Evolutionary conservation across 169 alveolate species (phyloP), one percentile per base, ranked within the genome.

Genomic region (Plasmodium inui): DNA sequence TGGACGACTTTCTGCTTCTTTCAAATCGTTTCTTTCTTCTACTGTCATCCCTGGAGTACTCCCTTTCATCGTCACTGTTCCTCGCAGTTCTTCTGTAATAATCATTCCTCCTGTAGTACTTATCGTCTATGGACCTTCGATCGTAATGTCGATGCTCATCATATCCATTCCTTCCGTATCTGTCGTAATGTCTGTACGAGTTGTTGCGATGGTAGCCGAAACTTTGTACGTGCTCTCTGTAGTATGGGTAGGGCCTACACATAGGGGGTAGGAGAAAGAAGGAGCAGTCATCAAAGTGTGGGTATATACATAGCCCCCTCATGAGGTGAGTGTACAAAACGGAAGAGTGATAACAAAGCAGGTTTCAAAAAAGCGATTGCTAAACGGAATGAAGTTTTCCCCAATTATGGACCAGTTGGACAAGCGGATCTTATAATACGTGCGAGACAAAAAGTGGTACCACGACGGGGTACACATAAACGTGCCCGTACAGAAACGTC

Each of bases 1-100:
- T 88, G 17, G 89, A 9, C 9, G 94, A 88, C 61, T 61, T 88
- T 88, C 94, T 88, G 30, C 22, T 37, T 88, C 61, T 26, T 30
- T 88, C 94, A 78, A 78, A 88, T 88, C 89, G 79, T 55, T 79
- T 88, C 72, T 73, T 88, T 57, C 89, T 88, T 78, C 39, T 88
- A 57, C 94, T 88, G 14, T 57, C 84, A 88, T 88, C 94, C 72
- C 94, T 61, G 46, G 94, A 78, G 70, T 78, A 67, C 3, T 80
- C 72, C 50, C 71, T 88, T 61, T 88, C 94, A 57, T 50, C 67
- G 46, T 78, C 89, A 78, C 94, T 88, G 32, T 82, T 53, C 44
- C 76, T 86, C 41, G 17, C 3, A 22, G 37, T 32, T 34, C 89
- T 70, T 88, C 78, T 78, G 53, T 88, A 88, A 88, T 88, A 88